Base-by-base conservation (phyloP, 1,139 yeast genomes). In the Geotrichum macrosporum region DNA sequence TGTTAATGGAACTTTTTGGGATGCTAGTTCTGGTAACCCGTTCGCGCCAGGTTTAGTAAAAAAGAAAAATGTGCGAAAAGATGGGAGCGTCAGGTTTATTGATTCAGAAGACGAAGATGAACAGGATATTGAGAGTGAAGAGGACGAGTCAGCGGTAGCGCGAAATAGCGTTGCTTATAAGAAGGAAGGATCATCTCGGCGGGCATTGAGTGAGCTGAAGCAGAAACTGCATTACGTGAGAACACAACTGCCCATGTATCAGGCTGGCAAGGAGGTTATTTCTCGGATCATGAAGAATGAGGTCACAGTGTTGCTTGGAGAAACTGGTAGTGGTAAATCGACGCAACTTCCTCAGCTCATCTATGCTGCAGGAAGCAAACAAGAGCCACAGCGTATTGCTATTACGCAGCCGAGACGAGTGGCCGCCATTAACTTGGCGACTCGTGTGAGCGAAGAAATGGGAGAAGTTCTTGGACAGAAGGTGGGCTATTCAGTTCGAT, bases 331-430 rank as follows among this genome's bases (percentile, higher is more conserved):
- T 0, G 98, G 98, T 57, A 92, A 92, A 64, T 88, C 97, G 1
- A 92, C 98, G 0, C 98, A 92, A 65, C 70, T 92, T 27, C 88
- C 97, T 0, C 98, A 92, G 65, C 84, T 70, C n/a, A 66, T 92
- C 6, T 60, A 60, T 33, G 66, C 65, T 12, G 46, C 53, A 4
- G 53, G 53, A 16, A 43, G 47, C 35, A 57, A 59, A 34, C 58
- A 65, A 30, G 22, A 16, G 13, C 35, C 44, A 1, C 78, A 77
- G 51, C 72, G 76, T 26, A 81, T 92, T 15, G 97, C 95, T 0
- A 89, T 92, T 5, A 92, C 98, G 0, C 98, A 92, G 67, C 98
- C 98, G 2, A 81, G 98, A 68, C 77, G 98, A 62, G 98, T 92
- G 30, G 98, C 98, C 1, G 98, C 98, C 1, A 87, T 94, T 42